Evolutionary conservation across 2,329 filamentous ascomycete species (phyloP).

Genomic region (Fusarium bulbicola): DNA sequence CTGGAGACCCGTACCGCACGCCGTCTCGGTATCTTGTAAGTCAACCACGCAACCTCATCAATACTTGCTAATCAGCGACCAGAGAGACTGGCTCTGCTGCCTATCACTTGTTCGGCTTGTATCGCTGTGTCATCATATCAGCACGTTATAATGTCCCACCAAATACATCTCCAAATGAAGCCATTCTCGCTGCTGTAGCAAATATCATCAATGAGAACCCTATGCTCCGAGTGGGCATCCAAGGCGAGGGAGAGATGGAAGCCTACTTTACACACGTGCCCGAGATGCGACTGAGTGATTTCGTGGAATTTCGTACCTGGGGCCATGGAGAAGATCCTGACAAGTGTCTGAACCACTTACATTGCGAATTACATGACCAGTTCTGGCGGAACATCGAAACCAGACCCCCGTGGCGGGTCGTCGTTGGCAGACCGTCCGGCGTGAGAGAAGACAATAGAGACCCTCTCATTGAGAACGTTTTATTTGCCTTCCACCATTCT

Average conservation of each 20-base stretch:
- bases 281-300: slow-evolving; percentile 54
- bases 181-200: slow-evolving; percentile 51
- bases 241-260: slow-evolving; percentile 52
- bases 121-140: slow-evolving; percentile 57
- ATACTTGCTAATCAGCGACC: neutral
- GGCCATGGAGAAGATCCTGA: slow-evolving; percentile 45
- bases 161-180: neutral
- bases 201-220: slow-evolving; percentile 55
- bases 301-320: slow-evolving; percentile 50
- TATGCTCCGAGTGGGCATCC: slow-evolving; percentile 60
- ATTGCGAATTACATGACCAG: slow-evolving; percentile 53
- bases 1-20: slow-evolving; percentile 29
- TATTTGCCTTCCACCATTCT: slow-evolving; percentile 62
- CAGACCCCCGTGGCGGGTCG: slow-evolving; percentile 59
- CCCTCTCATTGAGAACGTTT: slow-evolving; percentile 49
- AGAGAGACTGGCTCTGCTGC: slow-evolving; percentile 58
- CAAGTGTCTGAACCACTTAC: slow-evolving; percentile 42
- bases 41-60: neutral
- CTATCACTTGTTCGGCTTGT: slow-evolving; percentile 58
- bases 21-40: slow-evolving; percentile 43
- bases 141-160: slow-evolving; percentile 51
- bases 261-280: slow-evolving; percentile 56
- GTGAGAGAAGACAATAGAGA: neutral
- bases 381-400: slow-evolving; percentile 52
- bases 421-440: slow-evolving; percentile 45